These are phyloP conservation scores for Sanghuangporus baumii DNA, from an alignment of 1,284 basidiomycete genomes.

Conservation along the genomic window DNA sequence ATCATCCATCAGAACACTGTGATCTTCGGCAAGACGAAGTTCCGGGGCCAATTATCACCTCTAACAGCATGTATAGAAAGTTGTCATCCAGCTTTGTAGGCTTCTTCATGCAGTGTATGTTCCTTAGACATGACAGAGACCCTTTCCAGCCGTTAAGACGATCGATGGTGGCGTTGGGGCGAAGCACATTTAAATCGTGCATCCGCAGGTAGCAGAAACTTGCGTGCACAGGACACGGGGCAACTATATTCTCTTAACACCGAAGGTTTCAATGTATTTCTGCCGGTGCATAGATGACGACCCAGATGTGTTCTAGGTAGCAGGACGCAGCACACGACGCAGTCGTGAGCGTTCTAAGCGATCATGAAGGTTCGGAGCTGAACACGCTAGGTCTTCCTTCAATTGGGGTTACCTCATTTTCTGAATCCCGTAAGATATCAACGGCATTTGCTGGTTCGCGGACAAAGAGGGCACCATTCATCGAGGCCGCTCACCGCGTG, in stretches of 20 bases:
- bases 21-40: not conserved
- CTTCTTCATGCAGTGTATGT: not conserved
- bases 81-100: not conserved
- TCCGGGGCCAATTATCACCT: not conserved
- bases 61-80: not conserved
- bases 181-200: not conserved
- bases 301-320: not conserved
- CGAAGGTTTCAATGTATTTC: not conserved
- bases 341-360: not conserved
- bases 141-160: not conserved
- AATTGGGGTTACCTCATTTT: not conserved
- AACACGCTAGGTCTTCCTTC: too few relatives aligned
- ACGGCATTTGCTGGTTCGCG: not conserved
- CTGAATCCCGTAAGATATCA: not conserved
- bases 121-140: not conserved
- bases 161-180: not conserved
- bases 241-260: not conserved
- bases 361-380: not conserved
- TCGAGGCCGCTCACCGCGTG: not conserved
- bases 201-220: not conserved
- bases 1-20: not conserved
- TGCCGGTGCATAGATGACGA: not conserved
- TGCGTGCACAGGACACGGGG: not conserved
- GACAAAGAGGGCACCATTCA: not conserved
- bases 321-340: not conserved